Percentiles rank a stretch among this genome's conserved stretches.
Conservation (phyloP, 2,329 filamentous ascomycete species). For the Talaromyces piceae region DNA sequence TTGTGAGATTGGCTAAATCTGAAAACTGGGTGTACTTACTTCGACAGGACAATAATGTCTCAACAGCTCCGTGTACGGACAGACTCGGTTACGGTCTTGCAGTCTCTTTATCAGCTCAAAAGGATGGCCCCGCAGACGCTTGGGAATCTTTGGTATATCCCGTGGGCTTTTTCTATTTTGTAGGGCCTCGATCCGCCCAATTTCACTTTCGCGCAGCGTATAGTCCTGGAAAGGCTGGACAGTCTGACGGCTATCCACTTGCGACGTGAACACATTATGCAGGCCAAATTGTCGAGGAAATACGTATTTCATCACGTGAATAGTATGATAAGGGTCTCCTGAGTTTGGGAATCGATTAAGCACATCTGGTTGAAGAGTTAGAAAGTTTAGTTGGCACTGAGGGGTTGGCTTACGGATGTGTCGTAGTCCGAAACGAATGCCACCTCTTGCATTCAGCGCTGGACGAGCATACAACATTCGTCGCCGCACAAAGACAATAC, state of each 20-base stretch:
- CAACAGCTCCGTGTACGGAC: constrained; percentile 72
- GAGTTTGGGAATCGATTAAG: constrained; percentile 59
- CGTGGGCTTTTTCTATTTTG: constrained; percentile 7
- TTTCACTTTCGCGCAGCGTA: constrained; percentile 76
- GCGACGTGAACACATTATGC: constrained; percentile 83
- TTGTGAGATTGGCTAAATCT: constrained; percentile 2
- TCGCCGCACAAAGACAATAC: constrained; percentile 69
- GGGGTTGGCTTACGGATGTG: constrained; percentile 62
- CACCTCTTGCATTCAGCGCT: constrained; percentile 59
- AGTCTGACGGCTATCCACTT: constrained; percentile 57
- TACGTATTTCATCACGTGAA: constrained; percentile 80
- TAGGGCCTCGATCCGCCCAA: constrained; percentile 32
- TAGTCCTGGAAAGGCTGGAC: constrained; percentile 76
- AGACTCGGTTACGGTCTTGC: constrained; percentile 63
- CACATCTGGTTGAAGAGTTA: constrained; percentile 53
- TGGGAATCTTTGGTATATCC: constrained; percentile 25
- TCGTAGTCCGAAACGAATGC: constrained; percentile 65
- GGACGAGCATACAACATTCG: constrained; percentile 81
- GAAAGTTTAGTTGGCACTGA: not conserved
- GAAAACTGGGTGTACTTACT: constrained; percentile 23
- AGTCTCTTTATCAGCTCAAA: constrained; percentile 58
- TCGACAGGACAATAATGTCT: constrained; percentile 67
- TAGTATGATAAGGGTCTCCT: constrained; percentile 48
- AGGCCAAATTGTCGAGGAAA: constrained; percentile 86
- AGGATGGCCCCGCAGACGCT: constrained; percentile 54